Conservation (phyloP, 2,329 filamentous ascomycete species). For the Pezicula rhizophila region DNA sequence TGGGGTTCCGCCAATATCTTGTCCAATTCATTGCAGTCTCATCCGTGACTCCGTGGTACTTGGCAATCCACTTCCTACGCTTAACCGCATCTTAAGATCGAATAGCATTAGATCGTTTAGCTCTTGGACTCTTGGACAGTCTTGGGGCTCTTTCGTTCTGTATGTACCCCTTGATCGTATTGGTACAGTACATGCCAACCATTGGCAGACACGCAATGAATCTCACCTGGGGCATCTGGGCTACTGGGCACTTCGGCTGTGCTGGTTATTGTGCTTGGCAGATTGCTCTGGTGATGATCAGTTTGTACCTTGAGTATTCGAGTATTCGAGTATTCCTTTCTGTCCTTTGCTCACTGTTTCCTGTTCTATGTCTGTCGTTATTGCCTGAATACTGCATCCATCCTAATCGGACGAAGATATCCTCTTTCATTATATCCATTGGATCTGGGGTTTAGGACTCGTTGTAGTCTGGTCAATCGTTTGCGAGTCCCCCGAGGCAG, state of each 20-base stretch:
- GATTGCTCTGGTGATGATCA: no score
- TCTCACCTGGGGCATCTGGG: neutral
- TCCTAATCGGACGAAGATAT: neutral
- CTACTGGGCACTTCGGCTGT: neutral
- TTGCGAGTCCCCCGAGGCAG: neutral
- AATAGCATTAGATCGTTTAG: constrained; percentile 1
- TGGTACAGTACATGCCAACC: no score
- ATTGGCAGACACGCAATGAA: no score
- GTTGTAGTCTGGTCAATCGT: neutral
- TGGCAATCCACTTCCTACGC: neutral
- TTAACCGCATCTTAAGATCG: neutral
- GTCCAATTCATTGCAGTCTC: neutral
- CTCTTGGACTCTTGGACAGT: neutral
- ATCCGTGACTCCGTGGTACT: neutral
- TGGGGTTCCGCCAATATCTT: neutral
- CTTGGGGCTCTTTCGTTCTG: neutral
- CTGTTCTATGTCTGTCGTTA: neutral
- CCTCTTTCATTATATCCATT: neutral
- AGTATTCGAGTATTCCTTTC: no score
- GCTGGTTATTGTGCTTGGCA: neutral
- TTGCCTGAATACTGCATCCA: neutral
- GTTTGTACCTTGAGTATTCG: no score
- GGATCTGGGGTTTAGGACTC: neutral
- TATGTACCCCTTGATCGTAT: neutral
- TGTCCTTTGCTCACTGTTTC: neutral